Evolutionary conservation across 2,329 filamentous ascomycete species (phyloP), one percentile per base, ranked within the genome.

Genomic region (Chalaropsis ovoidea): DNA sequence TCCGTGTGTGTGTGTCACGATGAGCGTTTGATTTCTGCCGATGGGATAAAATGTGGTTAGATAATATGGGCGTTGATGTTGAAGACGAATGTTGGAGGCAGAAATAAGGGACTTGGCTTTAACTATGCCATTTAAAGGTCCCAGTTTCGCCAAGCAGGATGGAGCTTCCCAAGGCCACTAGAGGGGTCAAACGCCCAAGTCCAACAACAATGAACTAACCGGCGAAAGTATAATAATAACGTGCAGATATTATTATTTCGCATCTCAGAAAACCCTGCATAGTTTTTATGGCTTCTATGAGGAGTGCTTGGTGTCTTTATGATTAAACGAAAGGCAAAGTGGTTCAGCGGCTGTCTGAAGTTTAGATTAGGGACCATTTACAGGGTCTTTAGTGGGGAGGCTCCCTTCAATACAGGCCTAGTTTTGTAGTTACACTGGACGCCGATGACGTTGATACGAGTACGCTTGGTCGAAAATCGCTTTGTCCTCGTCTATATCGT

Each of bases 311-410:
- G 47, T 52, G 19, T 49, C n/a, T 7, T 24, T 17, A 17, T 52
- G 35, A 39, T 24, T 27, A 15, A 13, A 52, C 11, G 10, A 15
- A 49, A 52, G 47, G 47, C 47, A 27, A 52, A 27, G 47, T 24
- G 22, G 47, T 52, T 52, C n/a, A 52, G 47, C 13, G 47, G 19
- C 27, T 58, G 54, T 58, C 54, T 17, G 27, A 58, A 19, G 54
- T 19, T 39, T 35, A 58, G 27, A 39, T 58, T 58, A 58, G 54
- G 27, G 54, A 19, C 24, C 54, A 39, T 31, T 35, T 58, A 58
- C 54, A 58, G n/a, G 54, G 27, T 17, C 54, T 19, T 39, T 58
- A 58, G 54, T 8, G 27, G 54, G 54, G 6, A 58, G 7, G 54
- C 54, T n/a, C 24, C 22, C 11, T 58, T 10, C 31, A 35, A 22